A percentile compares a stretch with the other conserved stretches of the same genome.
phyloP scores from a whole-genome alignment of 1,139 yeast species.

The Suhomyces chickasaworum region DNA sequence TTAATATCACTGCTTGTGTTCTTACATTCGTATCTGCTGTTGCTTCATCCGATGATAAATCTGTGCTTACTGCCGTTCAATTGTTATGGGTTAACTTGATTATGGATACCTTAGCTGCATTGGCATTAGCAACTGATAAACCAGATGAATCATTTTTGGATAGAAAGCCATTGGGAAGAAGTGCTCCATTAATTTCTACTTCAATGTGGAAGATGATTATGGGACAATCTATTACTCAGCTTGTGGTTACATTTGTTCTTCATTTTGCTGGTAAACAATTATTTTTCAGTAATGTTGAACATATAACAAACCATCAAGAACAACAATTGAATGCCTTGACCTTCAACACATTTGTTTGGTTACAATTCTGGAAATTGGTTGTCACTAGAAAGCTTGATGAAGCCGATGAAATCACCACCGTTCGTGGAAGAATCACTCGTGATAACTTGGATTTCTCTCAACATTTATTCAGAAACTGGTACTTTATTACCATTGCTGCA shows the following conservation, averaged over 20 bases:
- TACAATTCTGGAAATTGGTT: constrained; percentile 91
- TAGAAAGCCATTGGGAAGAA: constrained; percentile 83
- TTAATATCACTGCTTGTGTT: constrained; percentile 91
- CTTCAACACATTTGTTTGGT: constrained; percentile 96
- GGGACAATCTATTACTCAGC: constrained; percentile 81
- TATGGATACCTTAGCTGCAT: constrained; percentile 97
- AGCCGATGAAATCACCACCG: constrained; percentile 63
- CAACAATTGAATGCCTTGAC: constrained; percentile 79
- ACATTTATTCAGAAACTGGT: constrained; percentile 79
- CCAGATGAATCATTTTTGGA: constrained; percentile 81
- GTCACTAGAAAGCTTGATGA: constrained; percentile 93
- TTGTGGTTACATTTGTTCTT: constrained; percentile 72
- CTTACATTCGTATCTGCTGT: constrained; percentile 94
- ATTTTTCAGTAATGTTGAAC: constrained; percentile 46
- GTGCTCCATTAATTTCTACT: constrained; percentile 76
- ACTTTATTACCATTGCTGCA: constrained; percentile 68
- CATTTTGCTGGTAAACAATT: constrained; percentile 75
- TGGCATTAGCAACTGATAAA: constrained; percentile 96
- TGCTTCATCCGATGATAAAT: constrained; percentile 70
- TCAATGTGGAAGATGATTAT: constrained; percentile 99
- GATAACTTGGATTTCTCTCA: constrained; percentile 77
- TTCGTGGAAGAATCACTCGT: constrained; percentile 58
- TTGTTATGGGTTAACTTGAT: constrained; percentile 95
- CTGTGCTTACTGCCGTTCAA: constrained; percentile 96
- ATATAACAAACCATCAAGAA: constrained; percentile 46